phyloP scores from a whole-genome alignment of 805 yeast species.

The Danielia oregonensis region DNA sequence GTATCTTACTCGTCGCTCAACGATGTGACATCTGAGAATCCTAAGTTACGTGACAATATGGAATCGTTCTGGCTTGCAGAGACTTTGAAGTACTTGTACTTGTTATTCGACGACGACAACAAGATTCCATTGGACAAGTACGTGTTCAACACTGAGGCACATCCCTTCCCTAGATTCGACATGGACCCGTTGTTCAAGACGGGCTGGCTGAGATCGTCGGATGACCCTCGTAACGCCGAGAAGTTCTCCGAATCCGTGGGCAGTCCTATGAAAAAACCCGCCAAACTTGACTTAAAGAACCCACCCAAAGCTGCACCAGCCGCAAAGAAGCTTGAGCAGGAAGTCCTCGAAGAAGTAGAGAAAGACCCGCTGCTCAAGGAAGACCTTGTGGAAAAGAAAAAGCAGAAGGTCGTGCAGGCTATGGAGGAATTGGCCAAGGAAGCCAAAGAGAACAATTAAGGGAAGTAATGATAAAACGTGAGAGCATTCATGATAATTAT shows the following conservation, averaged over 20 bases:
- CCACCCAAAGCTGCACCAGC: slow-evolving; percentile 42
- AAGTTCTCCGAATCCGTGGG: slow-evolving; percentile 11
- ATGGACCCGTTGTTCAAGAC: slow-evolving; percentile 50
- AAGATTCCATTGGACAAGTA: slow-evolving; percentile 62
- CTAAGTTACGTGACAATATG: slow-evolving; percentile 63
- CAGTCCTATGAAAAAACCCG: slow-evolving; percentile 9
- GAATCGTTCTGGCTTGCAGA: slow-evolving; percentile 95
- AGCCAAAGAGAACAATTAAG: too few species aligned
- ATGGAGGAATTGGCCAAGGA: background rate
- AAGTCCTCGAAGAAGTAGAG: slow-evolving; percentile 30
- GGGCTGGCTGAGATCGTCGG: slow-evolving; percentile 52
- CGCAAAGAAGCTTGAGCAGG: slow-evolving; percentile 34
- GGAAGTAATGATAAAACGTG: too few species aligned
- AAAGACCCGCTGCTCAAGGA: slow-evolving; percentile 32
- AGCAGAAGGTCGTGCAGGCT: slow-evolving; percentile 23
- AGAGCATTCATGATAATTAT: too few species aligned
- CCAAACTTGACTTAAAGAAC: slow-evolving; percentile 25
- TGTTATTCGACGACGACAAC: slow-evolving; percentile 49
- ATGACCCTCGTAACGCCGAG: slow-evolving; percentile 15
- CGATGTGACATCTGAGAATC: slow-evolving; percentile 58
- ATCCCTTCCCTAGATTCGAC: slow-evolving; percentile 77
- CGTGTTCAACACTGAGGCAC: slow-evolving; percentile 92
- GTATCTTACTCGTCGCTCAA: slow-evolving; percentile 58
- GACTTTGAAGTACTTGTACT: slow-evolving; percentile 71
- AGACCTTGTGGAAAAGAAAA: slow-evolving; percentile 22